These are phyloP conservation scores for Juglanconis sp. DNA, from an alignment of 2,329 filamentous ascomycete genomes.

Conservation along the genomic window DNA sequence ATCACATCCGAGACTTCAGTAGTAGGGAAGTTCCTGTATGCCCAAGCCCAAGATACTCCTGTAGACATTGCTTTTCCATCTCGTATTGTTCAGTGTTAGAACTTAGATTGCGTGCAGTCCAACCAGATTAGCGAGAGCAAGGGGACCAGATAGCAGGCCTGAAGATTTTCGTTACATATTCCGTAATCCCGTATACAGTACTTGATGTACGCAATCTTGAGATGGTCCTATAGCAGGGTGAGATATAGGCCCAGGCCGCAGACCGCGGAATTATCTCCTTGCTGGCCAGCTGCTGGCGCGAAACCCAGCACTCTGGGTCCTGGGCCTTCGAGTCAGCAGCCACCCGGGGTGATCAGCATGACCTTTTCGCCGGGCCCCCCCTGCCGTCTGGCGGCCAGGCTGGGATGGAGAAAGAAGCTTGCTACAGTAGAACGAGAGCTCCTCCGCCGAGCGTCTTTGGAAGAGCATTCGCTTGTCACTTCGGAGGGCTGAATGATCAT, in stretches of 20 bases:
- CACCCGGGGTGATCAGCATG: conserved; percentile 18
- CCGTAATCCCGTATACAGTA: background rate
- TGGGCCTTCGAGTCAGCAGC: conserved; percentile 17
- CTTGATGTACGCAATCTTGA: background rate
- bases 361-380: conserved; percentile 8
- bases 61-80: background rate
- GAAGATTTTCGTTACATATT: background rate
- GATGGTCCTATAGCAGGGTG: conserved; percentile 3
- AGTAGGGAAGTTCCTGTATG: background rate
- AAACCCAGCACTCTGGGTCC: conserved; percentile 17
- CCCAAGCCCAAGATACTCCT: background rate
- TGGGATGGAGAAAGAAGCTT: conserved; percentile 6
- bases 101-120: background rate
- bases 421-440: background rate
- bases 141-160: background rate
- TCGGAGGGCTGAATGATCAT: background rate
- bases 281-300: conserved; percentile 4
- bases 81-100: background rate
- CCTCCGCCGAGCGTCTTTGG: background rate
- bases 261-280: conserved; percentile 5
- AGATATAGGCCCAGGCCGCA: conserved; percentile 5
- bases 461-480: background rate
- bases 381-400: conserved; percentile 5
- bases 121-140: background rate
- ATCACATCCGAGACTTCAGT: background rate